These are phyloP conservation scores for Fomitopsis serialis DNA, from an alignment of 768 basidiomycete species.

Conservation along the genomic window DNA sequence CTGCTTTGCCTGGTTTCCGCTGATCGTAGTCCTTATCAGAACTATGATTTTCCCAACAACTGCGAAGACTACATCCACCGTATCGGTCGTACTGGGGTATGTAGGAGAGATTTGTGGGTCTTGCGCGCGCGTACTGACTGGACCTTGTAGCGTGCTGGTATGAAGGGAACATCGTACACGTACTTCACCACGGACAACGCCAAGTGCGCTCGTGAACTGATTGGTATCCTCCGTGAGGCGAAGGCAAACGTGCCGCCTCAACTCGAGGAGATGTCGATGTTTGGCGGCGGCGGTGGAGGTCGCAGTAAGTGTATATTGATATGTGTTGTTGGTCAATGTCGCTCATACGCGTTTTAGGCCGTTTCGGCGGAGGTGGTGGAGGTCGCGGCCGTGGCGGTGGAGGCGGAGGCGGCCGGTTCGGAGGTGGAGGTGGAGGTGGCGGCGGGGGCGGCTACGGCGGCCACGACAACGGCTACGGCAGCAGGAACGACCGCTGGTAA, in stretches of 20 bases:
- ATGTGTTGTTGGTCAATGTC: background rate
- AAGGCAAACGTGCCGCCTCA: conserved; percentile 84
- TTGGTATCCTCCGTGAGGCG: conserved; percentile 81
- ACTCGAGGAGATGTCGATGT: conserved; percentile 89
- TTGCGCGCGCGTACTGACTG: background rate
- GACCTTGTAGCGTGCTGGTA: conserved; percentile 69
- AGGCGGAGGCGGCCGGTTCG: conserved; percentile 32
- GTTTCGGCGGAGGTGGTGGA: conserved; percentile 47
- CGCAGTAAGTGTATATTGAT: conserved; percentile 41
- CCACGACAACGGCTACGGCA: conserved; percentile 37
- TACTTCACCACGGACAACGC: conserved; percentile 97
- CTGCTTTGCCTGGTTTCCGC: background rate
- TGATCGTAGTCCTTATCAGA: conserved; percentile 43
- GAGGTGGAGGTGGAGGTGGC: conserved; percentile 41
- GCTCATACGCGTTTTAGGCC: conserved; percentile 36
- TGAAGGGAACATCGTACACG: conserved; percentile 89
- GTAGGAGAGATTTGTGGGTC: conserved; percentile 14
- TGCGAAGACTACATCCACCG: conserved; percentile 99
- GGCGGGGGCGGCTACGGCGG: conserved; percentile 37
- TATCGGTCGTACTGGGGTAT: conserved; percentile 93
- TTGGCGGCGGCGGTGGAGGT: conserved; percentile 75
- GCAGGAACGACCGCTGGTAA: conserved; percentile 28
- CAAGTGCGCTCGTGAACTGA: conserved; percentile 88
- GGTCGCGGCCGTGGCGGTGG: conserved; percentile 33
- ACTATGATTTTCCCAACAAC: conserved; percentile 97